These are phyloP conservation scores for Inonotus obliquus DNA, from an alignment of 1,284 basidiomycete species.

Conservation along the genomic window DNA sequence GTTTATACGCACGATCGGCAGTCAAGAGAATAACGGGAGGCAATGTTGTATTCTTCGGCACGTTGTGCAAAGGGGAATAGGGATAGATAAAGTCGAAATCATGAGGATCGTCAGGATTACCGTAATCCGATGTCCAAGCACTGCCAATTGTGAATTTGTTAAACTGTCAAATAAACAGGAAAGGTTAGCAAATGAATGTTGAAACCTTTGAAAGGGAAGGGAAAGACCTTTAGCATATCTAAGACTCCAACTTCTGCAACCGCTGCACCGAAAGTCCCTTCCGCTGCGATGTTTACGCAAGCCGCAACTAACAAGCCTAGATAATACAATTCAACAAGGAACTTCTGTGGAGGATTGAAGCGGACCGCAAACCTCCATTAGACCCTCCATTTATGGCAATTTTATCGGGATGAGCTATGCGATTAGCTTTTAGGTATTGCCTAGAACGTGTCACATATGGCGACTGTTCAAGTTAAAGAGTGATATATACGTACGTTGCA, in stretches of 20 bases:
- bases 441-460: slow-evolving; percentile 30
- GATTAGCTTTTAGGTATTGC: slow-evolving; percentile 67
- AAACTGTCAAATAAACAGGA: slow-evolving; percentile 41
- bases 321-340: slow-evolving; percentile 8
- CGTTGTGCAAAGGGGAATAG: slow-evolving; percentile 74
- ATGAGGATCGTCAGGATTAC: slow-evolving; percentile 67
- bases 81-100: slow-evolving; percentile 82
- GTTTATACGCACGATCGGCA: slow-evolving; percentile 62
- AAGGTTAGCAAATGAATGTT: slow-evolving; percentile 6
- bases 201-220: background rate
- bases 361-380: slow-evolving; percentile 56
- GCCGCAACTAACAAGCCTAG: slow-evolving; percentile 74
- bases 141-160: slow-evolving; percentile 74
- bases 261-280: slow-evolving; percentile 76
- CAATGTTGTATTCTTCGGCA: slow-evolving; percentile 53
- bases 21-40: slow-evolving; percentile 71
- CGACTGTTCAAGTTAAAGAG: background rate
- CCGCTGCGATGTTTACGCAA: slow-evolving; percentile 74
- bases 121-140: slow-evolving; percentile 81
- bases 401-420: slow-evolving; percentile 67
- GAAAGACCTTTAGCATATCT: slow-evolving; percentile 69
- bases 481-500: slow-evolving; percentile 53
- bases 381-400: slow-evolving; percentile 76
- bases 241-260: slow-evolving; percentile 79
- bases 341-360: no score